Evolutionary conservation across 2,329 filamentous ascomycete species (phyloP), one percentile per base, ranked within the genome.

Genomic region (Aspergillus amoenus): DNA sequence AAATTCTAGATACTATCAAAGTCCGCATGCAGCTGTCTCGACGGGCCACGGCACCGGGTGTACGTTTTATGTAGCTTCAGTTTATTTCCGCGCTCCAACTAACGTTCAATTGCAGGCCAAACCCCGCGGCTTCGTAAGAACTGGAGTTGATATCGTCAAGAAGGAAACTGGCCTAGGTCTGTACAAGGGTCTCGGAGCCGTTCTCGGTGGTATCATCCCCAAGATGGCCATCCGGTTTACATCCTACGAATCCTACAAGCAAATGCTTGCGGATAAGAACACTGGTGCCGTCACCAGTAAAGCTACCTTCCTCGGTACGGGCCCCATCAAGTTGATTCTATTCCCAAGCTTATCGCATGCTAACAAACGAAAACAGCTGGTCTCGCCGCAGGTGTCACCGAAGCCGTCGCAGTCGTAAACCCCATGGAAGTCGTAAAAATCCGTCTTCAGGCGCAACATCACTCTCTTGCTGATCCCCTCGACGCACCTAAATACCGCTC

Each of bases 401-500:
- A 99, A 83, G 94, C 94, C 63, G 93, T 99, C 44, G 88, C 90
- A 48, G 91, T 99, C 51, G 94, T 99, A 56, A 97, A 93, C 30
- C 94, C 94, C 5, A 99, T 99, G 94, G 94, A 99, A 80, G 94
- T 99, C 61, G 86, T 99, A 78, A 99, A 99, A 84, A 99, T 99
- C 73, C 90, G 94, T 48, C 85, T 99, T 66, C 94, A 99, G 82
- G 93, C 93, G 4, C 94, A 99, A 79, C 91, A 97, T 80, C 94
- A 99, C 85, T 91, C 87, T 73, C 94, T 99, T 88, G 92, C 94
- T 48, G 94, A 99, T 73, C 94, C 94, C 5, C 87, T 97, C 65
- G 94, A 97, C 74, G 77, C 97, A 8, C 94, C 94, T 63, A 97
- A 97, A 80, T 97, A 97, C 82, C 90, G 93, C 73, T 97, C 96